Base-by-base conservation (phyloP, 2,329 filamentous ascomycete species). In the Aspergillus pseudoglaucus region DNA sequence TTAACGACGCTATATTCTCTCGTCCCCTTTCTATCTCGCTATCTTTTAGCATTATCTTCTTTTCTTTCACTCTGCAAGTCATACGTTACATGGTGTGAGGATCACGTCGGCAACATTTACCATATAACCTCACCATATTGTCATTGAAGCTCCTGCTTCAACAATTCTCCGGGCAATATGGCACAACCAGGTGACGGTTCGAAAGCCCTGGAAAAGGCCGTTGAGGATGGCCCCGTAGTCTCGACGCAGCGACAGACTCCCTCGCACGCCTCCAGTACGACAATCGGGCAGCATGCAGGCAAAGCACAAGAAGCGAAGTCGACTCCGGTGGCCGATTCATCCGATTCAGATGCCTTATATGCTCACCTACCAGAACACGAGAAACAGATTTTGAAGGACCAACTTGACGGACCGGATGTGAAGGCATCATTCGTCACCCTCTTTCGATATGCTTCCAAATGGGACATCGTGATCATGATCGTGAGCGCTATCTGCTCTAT, bases 361-460 rank as follows among this genome's bases (percentile, higher is more conserved):
- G 71, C 72, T 22, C 80, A 88, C 62, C 73, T 90, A 3, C 79
- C 85, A 1, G 67, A 78, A 7, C 63, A 84, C 49, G 85, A 91
- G 67, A 82, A 78, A 46, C 73, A 77, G 17, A 79, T 91, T 46
- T 70, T 93, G 51, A 82, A 78, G 63, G 75, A 73, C 49, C 88
- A 93, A 68, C 75, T 90, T 52, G 71, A 82, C 44, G 82, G 82
- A 0, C 83, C 83, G 27, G 73, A 78, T 9, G 73, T 83, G 48
- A 82, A 82, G 57, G 75, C 87, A 30, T 83, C 80, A n/a, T 77
- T 84, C 53, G 73, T 75, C 51, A 79, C 79, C 0, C 73, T 90
- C 17, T 89, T 81, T 64, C 81, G 86, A 53, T 90, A 88, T 71
- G 80, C 86, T 3, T 83, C 82, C 1, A 75, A 69, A 43, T 77